phyloP scores from a whole-genome alignment of 1,139 yeast genomes.

The Protomyces pachydermus region DNA sequence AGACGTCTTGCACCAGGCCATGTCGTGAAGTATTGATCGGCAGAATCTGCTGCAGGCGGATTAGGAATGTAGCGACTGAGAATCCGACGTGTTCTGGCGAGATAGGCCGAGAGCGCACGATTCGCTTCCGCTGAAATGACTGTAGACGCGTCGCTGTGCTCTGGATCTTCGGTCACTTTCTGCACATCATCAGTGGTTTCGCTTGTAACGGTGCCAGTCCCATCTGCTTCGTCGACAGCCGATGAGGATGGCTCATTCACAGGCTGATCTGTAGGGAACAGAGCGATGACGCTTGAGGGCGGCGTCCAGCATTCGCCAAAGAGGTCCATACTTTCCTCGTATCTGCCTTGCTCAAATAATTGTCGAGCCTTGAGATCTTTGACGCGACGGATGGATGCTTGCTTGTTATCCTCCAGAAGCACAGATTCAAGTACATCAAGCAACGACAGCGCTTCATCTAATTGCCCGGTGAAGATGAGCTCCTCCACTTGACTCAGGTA shows the following conservation, averaged over 20 bases:
- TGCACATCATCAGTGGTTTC: not conserved
- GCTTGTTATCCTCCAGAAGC: conserved; percentile 38
- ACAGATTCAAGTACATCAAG: conserved; percentile 41
- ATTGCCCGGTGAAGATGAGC: conserved; percentile 33
- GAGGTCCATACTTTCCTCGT: conserved; percentile 44
- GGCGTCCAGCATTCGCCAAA: conserved; percentile 56
- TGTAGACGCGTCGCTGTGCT: not conserved
- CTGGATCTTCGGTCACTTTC: conserved; percentile 10
- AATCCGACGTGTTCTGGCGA: conserved; percentile 14
- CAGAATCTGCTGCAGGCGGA: conserved; percentile 7
- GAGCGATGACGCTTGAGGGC: conserved; percentile 48
- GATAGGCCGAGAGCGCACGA: conserved; percentile 16
- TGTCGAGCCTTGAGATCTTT: conserved; percentile 45
- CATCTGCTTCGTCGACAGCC: not conserved
- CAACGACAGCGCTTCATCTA: conserved; percentile 47
- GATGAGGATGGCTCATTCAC: not conserved
- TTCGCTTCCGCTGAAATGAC: not conserved
- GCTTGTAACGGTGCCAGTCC: not conserved
- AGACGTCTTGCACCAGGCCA: conserved; percentile 31
- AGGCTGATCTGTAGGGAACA: conserved; percentile 42
- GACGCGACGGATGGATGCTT: conserved; percentile 44
- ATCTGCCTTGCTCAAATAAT: conserved; percentile 40
- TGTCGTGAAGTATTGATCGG: conserved; percentile 2
- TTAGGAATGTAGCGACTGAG: not conserved
- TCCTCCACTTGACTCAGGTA: conserved; percentile 39